Percentiles rank a stretch among this genome's conserved stretches.
phyloP scores from a whole-genome alignment of 768 basidiomycete genomes.

The Trametes maxima region DNA sequence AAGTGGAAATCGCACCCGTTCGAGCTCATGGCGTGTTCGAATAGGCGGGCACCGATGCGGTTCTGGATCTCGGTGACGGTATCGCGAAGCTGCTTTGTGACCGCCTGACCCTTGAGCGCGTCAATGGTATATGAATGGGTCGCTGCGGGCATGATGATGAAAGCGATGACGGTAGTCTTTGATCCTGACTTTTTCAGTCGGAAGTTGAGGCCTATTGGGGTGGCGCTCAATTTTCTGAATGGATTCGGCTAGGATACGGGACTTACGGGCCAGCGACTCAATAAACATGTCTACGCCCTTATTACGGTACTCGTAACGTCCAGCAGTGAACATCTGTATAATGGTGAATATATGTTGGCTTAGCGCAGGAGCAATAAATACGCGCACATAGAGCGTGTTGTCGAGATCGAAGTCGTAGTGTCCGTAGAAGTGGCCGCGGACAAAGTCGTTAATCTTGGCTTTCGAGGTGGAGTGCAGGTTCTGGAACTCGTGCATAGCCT shows the following conservation, averaged over 20 bases:
- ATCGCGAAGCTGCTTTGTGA: conserved; percentile 94
- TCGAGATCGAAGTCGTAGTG: conserved; percentile 96
- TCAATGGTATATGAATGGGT: conserved; percentile 98
- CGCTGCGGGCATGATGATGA: conserved; percentile 98
- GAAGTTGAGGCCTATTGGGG: conserved; percentile 52
- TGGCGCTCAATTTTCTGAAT: too few relatives aligned
- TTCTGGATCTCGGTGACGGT: conserved; percentile 96
- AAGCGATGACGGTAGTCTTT: conserved; percentile 88
- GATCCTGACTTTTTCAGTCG: conserved; percentile 65
- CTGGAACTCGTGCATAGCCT: conserved; percentile 99
- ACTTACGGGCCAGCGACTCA: conserved; percentile 86
- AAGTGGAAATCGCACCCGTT: conserved; percentile 64
- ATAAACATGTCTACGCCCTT: conserved; percentile 99
- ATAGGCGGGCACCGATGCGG: conserved; percentile 87
- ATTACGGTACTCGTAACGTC: conserved; percentile 98
- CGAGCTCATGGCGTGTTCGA: conserved; percentile 92
- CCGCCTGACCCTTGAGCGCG: conserved; percentile 95
- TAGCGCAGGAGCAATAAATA: neutral
- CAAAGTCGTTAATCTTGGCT: conserved; percentile 98
- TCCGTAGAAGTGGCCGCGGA: conserved; percentile 97
- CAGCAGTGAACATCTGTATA: conserved; percentile 94
- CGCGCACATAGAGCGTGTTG: conserved; percentile 78
- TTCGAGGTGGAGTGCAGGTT: conserved; percentile 92
- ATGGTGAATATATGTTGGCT: conserved; percentile 7
- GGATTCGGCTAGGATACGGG: neutral